Conservation (phyloP, 305 asterid species). For the Fraxinus platypoda region DNA sequence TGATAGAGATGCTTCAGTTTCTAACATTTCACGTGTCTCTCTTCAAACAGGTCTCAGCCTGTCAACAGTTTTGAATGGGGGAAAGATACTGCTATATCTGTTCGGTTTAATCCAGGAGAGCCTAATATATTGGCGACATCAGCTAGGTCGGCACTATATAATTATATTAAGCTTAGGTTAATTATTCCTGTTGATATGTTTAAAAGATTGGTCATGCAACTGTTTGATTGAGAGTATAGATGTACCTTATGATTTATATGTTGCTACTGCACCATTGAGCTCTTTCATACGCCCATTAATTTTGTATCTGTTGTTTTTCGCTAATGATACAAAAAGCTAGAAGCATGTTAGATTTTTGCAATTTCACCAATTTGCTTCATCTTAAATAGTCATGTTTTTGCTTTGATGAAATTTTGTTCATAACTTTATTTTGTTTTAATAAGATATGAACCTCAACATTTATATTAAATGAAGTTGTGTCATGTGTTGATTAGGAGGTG, state of each 20-base stretch:
- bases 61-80: conserved; percentile 87
- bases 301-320: background rate
- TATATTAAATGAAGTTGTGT: background rate
- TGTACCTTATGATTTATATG: conserved; percentile 2
- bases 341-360: background rate
- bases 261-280: background rate
- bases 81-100: conserved; percentile 59
- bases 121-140: conserved; percentile 86
- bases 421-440: background rate
- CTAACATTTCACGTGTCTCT: conserved; percentile 20
- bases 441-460: background rate
- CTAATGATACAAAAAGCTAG: background rate
- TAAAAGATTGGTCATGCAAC: background rate
- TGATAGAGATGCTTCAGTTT: conserved; percentile 7
- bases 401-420: background rate
- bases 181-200: conserved; percentile 14
- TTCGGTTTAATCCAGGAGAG: conserved; percentile 92
- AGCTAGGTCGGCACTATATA: conserved; percentile 54
- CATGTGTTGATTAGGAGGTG: background rate
- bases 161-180: conserved; percentile 16
- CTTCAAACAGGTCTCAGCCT: conserved; percentile 79
- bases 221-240: conserved; percentile 11
- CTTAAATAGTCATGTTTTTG: background rate
- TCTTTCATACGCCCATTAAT: background rate
- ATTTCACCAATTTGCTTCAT: background rate